Percentiles rank a stretch among this genome's conserved stretches.
These are phyloP conservation scores for Telfairia occidentalis DNA, from an alignment of 331 rosid genomes.

Conservation along the genomic window DNA sequence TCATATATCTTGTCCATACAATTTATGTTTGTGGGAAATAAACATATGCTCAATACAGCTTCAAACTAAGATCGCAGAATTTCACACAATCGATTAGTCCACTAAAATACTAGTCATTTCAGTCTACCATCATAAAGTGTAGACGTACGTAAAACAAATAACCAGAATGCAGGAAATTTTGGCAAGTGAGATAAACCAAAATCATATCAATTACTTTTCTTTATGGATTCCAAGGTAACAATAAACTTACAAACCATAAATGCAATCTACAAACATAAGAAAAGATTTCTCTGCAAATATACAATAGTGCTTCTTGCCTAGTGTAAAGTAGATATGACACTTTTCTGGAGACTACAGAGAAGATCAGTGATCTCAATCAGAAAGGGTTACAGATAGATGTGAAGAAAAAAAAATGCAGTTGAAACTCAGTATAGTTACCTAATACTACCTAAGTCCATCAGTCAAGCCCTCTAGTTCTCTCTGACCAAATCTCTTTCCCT, in stretches of 20 bases:
- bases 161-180: not conserved
- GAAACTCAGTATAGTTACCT: slow-evolving; percentile 19
- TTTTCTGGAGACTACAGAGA: slow-evolving; percentile 35
- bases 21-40: not conserved
- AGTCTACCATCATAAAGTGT: not conserved
- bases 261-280: slow-evolving; percentile 24
- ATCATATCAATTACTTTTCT: not conserved
- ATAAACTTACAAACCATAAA: not conserved
- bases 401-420: slow-evolving; percentile 21
- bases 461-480: slow-evolving; percentile 63
- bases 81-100: not conserved
- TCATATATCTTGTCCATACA: not conserved
- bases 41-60: not conserved
- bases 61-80: not conserved
- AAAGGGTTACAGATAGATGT: slow-evolving; percentile 29
- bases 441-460: slow-evolving; percentile 56
- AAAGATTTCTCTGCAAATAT: slow-evolving; percentile 43
- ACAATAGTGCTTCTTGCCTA: slow-evolving; percentile 46
- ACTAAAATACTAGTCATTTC: not conserved
- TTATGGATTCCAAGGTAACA: not conserved
- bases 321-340: slow-evolving; percentile 40
- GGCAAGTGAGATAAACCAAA: not conserved
- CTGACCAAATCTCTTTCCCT: slow-evolving; percentile 65
- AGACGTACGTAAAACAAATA: not conserved
- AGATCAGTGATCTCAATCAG: slow-evolving; percentile 25